Base-by-base conservation (phyloP, 2,329 filamentous ascomycete genomes). In the Neodidymelliopsis sp. region DNA sequence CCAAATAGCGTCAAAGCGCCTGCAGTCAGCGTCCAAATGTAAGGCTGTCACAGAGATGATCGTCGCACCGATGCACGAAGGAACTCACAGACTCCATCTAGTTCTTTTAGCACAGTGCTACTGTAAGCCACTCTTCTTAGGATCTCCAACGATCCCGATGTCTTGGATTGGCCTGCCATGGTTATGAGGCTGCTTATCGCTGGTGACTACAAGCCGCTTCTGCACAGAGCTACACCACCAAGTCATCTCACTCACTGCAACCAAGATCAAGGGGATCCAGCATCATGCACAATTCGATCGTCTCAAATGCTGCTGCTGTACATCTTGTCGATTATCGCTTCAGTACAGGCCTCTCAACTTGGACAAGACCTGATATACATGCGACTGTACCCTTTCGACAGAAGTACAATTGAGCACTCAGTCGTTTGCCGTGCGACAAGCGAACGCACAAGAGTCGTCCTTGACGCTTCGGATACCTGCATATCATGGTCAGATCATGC, bases 21-120 rank as follows among this genome's bases (percentile, higher is more conserved):
- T 44, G 47, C 40, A 34, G 35, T 50, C 46, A 50, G 40, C 47
- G 40, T 50, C 34, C 40, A 19, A 50, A 25, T 36, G 40, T 24
- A 23, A 31, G 35, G 40, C 40, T 36, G 35, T 34, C 35, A 27
- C 37, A 12, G 6, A 28, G 19, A 27, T 31, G 28, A 44, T 28
- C 39, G 46, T 44, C 19, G 35, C 27, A 49, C 39, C 33, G 8
- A 50, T 36, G 40, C 29, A 35, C 35, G 6, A 40, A 24, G 27
- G 24, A 20, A 31, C 35, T 20, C 19, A 19, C 29, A 4, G 12
- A 34, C 10, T 22, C n/a, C 25, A 15, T 18, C 24, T 31, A 18
- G 25, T 6, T 25, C 22, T 15, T 23, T 15, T 11, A 16, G n/a
- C 4, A 23, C 8, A 1, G 30, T 10, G 24, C 34, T 40, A 31